Percentiles rank a stretch among this genome's conserved stretches.
These are phyloP conservation scores for Aspergillus sp. DNA, from an alignment of 2,329 filamentous ascomycete species.

Conservation along the genomic window DNA sequence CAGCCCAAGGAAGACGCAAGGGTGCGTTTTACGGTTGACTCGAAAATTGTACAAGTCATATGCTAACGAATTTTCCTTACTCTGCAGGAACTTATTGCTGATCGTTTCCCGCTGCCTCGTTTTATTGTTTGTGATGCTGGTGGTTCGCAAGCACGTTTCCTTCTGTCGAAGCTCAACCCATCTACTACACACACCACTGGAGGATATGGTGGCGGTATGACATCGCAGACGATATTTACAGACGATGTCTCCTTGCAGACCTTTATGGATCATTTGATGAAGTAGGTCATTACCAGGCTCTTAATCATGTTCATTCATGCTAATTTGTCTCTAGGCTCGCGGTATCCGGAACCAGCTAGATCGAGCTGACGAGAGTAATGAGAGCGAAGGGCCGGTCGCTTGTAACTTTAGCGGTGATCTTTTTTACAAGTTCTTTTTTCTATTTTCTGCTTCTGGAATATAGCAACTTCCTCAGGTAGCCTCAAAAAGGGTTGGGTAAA, in stretches of 20 bases:
- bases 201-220: constrained; percentile 81
- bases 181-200: constrained; percentile 93
- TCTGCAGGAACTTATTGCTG: constrained; percentile 79
- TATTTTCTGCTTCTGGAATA: constrained; percentile 13
- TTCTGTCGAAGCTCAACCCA: constrained; percentile 93
- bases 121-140: constrained; percentile 99
- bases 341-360: constrained; percentile 44
- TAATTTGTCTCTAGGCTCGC: constrained; percentile 37
- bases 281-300: constrained; percentile 50
- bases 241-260: constrained; percentile 97
- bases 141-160: constrained; percentile 92
- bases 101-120: constrained; percentile 93
- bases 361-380: constrained; percentile 19
- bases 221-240: constrained; percentile 96
- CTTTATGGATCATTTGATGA: constrained; percentile 99
- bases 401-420: constrained; percentile 38
- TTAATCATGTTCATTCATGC: constrained; percentile 5
- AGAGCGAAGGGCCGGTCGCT: constrained; percentile 26
- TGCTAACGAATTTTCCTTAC: constrained; percentile 4
- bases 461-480: constrained; percentile 21
- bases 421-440: constrained; percentile 8
- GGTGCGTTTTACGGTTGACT: constrained; percentile 45
- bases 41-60: background rate
- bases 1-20: constrained; percentile 94
- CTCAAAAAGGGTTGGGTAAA: constrained; percentile 5